These are phyloP conservation scores for Rosa chinensis DNA, from an alignment of 306 rosid genomes.

Conservation along the genomic window DNA sequence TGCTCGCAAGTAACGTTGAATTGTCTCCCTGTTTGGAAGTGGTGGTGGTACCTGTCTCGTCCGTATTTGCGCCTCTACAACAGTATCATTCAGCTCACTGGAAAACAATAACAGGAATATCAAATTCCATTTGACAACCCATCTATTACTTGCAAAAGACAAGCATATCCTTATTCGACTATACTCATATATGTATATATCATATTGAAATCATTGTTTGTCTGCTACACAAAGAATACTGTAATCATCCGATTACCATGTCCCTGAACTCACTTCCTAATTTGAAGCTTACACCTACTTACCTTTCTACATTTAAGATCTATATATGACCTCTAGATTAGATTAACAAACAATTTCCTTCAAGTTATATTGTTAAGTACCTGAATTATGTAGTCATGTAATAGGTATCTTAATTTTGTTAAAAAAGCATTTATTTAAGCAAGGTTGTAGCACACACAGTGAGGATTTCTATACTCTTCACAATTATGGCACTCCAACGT, in stretches of 20 bases:
- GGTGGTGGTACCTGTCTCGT: conserved; percentile 50
- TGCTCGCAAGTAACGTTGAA: conserved; percentile 55
- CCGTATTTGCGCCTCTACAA: conserved; percentile 53
- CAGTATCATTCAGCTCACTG: conserved; percentile 93
- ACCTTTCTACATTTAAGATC: not conserved
- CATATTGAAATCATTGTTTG: not conserved
- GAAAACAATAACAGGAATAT: conserved; percentile 29
- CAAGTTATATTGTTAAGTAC: not conserved
- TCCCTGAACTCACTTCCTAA: not conserved
- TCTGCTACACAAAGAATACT: not conserved
- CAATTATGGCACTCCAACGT: not conserved
- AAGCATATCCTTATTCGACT: not conserved
- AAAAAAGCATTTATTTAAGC: not conserved
- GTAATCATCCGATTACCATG: not conserved
- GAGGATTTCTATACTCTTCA: not conserved
- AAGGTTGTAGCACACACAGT: not conserved
- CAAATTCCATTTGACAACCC: conserved; percentile 20
- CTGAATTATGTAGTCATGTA: not conserved
- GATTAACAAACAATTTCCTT: not conserved
- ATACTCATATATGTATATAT: not conserved
- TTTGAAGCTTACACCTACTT: not conserved
- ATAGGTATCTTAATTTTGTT: not conserved
- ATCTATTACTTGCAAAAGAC: not conserved
- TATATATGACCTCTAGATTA: not conserved
- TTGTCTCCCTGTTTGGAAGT: conserved; percentile 58